Conservation (phyloP, 768 basidiomycete genomes). For the Cytidiella melzeri region DNA sequence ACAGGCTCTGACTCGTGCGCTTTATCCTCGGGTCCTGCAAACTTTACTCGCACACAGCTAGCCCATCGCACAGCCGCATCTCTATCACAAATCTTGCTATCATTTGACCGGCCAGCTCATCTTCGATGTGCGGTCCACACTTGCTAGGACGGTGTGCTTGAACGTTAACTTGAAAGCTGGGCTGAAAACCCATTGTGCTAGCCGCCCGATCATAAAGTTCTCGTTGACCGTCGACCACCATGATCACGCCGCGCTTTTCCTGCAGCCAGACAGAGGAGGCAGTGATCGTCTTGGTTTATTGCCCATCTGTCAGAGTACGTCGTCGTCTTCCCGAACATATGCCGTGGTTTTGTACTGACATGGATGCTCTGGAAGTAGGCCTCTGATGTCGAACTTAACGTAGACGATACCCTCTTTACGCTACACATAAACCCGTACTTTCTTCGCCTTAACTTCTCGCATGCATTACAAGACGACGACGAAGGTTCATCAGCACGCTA, state of each 20-base stretch:
- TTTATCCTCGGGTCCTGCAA: neutral
- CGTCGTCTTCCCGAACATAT: neutral
- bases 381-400: constrained; percentile 72
- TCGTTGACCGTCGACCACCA: constrained; percentile 10
- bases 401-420: constrained; percentile 63
- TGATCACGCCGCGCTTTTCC: constrained; percentile 36
- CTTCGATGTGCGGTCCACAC: too few relatives aligned
- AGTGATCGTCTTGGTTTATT: constrained; percentile 28
- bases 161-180: too few relatives aligned
- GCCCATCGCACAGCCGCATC: too few relatives aligned
- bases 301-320: constrained; percentile 31
- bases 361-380: constrained; percentile 44
- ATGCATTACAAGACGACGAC: constrained; percentile 60
- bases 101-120: too few relatives aligned
- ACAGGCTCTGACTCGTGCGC: neutral
- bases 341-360: neutral
- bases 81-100: too few relatives aligned
- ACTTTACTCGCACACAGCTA: neutral
- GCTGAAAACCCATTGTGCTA: too few relatives aligned
- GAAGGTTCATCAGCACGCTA: constrained; percentile 58
- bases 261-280: constrained; percentile 28
- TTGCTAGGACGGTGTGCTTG: too few relatives aligned
- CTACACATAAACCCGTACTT: constrained; percentile 83
- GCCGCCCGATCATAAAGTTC: too few relatives aligned
- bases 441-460: constrained; percentile 70